These are phyloP conservation scores for Aspergillus persii DNA, from an alignment of 2,329 filamentous ascomycete species.

Conservation along the genomic window DNA sequence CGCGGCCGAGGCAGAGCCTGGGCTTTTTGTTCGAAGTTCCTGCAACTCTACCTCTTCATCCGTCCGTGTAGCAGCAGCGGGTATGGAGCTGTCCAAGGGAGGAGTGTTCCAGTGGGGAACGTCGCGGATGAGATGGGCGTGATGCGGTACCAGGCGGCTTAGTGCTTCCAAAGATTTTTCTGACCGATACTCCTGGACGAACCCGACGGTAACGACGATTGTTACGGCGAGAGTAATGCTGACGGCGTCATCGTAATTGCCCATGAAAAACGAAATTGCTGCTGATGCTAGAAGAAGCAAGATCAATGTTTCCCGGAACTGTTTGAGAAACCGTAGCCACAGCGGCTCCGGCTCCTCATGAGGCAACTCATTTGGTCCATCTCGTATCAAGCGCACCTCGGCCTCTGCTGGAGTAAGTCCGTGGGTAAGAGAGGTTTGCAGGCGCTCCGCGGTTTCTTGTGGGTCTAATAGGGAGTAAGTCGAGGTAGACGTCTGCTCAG, in stretches of 20 bases:
- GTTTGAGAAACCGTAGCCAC: constrained; percentile 92
- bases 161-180: constrained; percentile 96
- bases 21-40: constrained; percentile 44
- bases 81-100: constrained; percentile 21
- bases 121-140: constrained; percentile 85
- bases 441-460: constrained; percentile 70
- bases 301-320: constrained; percentile 95
- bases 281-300: constrained; percentile 87
- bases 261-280: constrained; percentile 81
- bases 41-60: constrained; percentile 51
- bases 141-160: constrained; percentile 89
- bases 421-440: constrained; percentile 78
- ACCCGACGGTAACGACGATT: constrained; percentile 93
- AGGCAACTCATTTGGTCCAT: constrained; percentile 91
- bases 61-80: constrained; percentile 15
- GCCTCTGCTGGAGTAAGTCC: constrained; percentile 82
- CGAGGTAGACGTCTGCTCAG: constrained; percentile 41
- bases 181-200: constrained; percentile 95
- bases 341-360: constrained; percentile 91
- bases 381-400: constrained; percentile 70
- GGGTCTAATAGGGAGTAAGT: constrained; percentile 67
- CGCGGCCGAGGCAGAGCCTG: constrained; percentile 59
- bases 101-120: constrained; percentile 25
- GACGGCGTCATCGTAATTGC: constrained; percentile 90
- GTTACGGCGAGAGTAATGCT: constrained; percentile 96